Percentiles rank a stretch among this genome's conserved stretches.
These are phyloP conservation scores for Botryococcus braunii DNA, from an alignment of 163 green algal genomes.

Conservation along the genomic window DNA sequence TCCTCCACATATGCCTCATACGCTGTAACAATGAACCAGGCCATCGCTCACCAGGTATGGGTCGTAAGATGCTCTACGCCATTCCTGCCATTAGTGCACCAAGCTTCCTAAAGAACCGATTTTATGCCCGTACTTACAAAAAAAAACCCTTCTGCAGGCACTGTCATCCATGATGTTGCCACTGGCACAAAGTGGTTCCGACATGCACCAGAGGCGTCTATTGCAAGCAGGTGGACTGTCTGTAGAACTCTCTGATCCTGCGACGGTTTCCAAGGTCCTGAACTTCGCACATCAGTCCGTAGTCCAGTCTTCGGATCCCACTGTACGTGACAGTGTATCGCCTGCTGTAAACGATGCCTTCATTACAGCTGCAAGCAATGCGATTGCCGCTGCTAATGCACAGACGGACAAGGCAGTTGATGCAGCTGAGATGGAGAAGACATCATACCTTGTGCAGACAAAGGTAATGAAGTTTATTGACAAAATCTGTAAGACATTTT, in stretches of 20 bases:
- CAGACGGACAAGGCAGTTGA: not conserved
- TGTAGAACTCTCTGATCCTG: not conserved
- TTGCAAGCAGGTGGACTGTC: not conserved
- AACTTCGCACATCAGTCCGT: not conserved
- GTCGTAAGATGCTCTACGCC: not conserved
- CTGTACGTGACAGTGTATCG: not conserved
- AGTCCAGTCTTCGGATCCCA: not conserved
- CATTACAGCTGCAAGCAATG: not conserved
- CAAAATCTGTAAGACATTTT: not conserved
- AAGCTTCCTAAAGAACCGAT: not conserved
- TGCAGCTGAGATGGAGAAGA: slow-evolving; percentile 7
- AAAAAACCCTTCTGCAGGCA: not conserved
- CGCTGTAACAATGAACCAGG: slow-evolving; percentile 13
- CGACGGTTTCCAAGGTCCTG: not conserved
- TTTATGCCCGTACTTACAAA: not conserved
- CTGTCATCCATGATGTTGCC: not conserved
- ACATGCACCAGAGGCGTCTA: not conserved
- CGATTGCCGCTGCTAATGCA: not conserved
- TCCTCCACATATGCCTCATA: slow-evolving; percentile 8
- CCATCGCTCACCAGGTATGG: slow-evolving; percentile 8
- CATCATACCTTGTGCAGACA: slow-evolving; percentile 6
- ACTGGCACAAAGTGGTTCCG: not conserved
- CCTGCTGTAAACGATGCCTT: not conserved
- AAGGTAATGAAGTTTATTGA: not conserved
- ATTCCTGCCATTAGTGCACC: not conserved